These are phyloP conservation scores for Lavandula angustifolia DNA, from an alignment of 257 asterid species.

Conservation along the genomic window DNA sequence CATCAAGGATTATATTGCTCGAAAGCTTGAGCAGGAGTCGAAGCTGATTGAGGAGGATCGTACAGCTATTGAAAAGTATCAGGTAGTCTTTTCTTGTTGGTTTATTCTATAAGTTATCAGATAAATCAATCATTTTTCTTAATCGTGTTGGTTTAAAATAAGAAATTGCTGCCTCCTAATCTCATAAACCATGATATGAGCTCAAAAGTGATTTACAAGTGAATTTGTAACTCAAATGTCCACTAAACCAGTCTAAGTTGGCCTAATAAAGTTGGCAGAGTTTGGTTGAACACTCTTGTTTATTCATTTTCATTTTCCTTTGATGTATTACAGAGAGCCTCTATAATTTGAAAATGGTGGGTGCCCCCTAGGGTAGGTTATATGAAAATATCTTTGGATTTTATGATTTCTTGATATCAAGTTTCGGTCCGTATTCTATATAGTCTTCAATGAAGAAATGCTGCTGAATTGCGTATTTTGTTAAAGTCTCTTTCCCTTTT, in stretches of 20 bases:
- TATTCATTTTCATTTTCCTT: too few species aligned
- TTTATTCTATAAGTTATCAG: constrained; percentile 11
- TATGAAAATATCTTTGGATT: neutral
- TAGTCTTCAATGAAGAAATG: too few species aligned
- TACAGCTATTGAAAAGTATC: constrained; percentile 77
- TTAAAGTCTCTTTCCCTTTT: neutral
- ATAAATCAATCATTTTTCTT: constrained; percentile 16
- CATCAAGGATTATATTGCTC: constrained; percentile 83
- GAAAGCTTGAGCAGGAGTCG: constrained; percentile 91
- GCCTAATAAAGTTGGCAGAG: neutral
- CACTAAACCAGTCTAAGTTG: neutral
- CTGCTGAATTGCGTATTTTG: neutral
- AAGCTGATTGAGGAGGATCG: constrained; percentile 90
- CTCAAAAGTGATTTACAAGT: neutral
- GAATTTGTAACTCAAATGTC: neutral
- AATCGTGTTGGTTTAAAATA: constrained; percentile 9
- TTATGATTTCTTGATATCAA: neutral
- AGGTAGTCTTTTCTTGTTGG: constrained; percentile 51
- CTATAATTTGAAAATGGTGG: too few species aligned
- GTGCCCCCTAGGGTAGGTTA: neutral
- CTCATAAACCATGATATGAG: neutral
- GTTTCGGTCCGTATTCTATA: neutral
- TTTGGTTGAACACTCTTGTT: neutral
- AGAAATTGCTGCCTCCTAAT: neutral
- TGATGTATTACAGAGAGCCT: too few species aligned